Base-by-base conservation (phyloP, 345 rosid species). In the Luvunga scandens region DNA sequence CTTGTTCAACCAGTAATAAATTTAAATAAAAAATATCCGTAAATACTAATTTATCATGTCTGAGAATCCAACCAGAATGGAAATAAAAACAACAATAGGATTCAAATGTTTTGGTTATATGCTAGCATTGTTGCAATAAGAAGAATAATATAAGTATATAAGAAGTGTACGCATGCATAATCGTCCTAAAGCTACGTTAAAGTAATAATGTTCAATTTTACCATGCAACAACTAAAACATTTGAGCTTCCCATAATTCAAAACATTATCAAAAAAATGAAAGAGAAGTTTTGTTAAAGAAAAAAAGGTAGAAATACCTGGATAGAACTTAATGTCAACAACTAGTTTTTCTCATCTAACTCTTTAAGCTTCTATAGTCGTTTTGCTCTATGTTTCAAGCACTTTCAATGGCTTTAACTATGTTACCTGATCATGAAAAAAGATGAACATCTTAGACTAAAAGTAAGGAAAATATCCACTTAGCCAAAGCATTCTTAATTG, bases 361-460 rank as follows among this genome's bases (percentile, higher is more conserved):
- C 90, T 79, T 80, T 83, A 24, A 91, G 88, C 86, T 85, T 93
- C 83, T 85, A 81, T 27, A 86, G 83, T 81, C 97, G 90, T 82
- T 72, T 78, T 84, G 85, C 89, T 93, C 98, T 80, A 88, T 66
- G 28, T 72, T 85, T 80, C 91, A 83, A 80, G 91, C 93, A 83
- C 82, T 89, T 84, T 86, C 82, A 69, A 95, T 85, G 83, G 91
- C 98, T 88, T 87, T 93, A 68, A 88, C 74, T 78, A 82, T 71
- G 69, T 82, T 84, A 79, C 82, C 95, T 89, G 82, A 9, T 14
- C 68, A 86, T 39, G 9, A 69, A 50, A 77, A 61, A 38, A 69
- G 28, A 75, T 30, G n/a, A 64, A 66, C n/a, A 70, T 67, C 77
- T 79, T 56, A 69, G 76, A 34, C 69, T 31, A 48, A 39, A 24